These are phyloP conservation scores for Senecio squalidus DNA, from an alignment of 140 eudicot genomes.

Conservation along the genomic window DNA sequence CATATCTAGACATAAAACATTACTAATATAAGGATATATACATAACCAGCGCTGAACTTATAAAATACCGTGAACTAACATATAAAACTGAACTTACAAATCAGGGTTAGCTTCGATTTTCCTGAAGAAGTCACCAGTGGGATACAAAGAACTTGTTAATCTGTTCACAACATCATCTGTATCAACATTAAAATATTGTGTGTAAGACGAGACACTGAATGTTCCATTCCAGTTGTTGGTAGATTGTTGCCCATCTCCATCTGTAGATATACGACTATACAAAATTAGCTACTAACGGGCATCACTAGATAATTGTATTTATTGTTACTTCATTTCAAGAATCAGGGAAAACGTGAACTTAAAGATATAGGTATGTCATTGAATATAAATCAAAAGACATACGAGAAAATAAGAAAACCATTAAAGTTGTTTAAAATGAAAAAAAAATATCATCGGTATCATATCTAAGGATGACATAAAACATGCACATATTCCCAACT, in stretches of 20 bases:
- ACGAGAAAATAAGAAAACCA: background rate
- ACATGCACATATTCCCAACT: background rate
- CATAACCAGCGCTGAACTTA: too few species aligned
- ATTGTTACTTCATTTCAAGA: background rate
- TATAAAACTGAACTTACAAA: slow-evolving; percentile 55
- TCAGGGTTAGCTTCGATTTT: slow-evolving; percentile 96
- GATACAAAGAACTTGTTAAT: slow-evolving; percentile 80
- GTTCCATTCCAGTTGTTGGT: slow-evolving; percentile 77
- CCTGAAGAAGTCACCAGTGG: slow-evolving; percentile 90
- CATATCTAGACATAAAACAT: slow-evolving; percentile 50
- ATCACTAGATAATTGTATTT: background rate
- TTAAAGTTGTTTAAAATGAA: background rate
- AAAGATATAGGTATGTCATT: background rate
- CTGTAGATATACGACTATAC: slow-evolving; percentile 40
- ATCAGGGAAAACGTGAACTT: background rate
- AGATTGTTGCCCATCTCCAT: slow-evolving; percentile 63
- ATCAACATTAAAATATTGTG: slow-evolving; percentile 88
- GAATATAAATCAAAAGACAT: background rate
- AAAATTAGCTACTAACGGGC: slow-evolving; percentile 12
- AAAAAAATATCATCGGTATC: background rate
- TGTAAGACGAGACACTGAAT: slow-evolving; percentile 82
- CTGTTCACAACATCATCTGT: slow-evolving; percentile 89
- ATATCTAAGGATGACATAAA: background rate
- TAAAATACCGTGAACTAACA: too few species aligned
- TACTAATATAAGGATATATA: background rate